Conservation (phyloP, 768 basidiomycete species). For the Daedalea quercina region DNA sequence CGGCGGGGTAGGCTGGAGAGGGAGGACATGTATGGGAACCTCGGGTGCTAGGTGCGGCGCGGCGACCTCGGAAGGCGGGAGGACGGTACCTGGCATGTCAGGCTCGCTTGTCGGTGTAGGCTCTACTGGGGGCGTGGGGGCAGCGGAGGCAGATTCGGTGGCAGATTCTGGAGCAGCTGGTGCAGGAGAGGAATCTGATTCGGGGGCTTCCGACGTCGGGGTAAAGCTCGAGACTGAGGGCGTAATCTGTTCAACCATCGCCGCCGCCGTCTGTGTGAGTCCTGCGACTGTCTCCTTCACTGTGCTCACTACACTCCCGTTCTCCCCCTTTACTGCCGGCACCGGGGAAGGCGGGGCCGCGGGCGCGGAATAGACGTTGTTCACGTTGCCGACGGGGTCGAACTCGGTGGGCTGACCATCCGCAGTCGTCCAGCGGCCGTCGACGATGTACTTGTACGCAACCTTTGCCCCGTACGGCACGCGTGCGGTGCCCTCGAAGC, state of each 20-base stretch:
- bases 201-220: constrained; percentile 9
- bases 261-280: constrained; percentile 13
- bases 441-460: constrained; percentile 76
- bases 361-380: constrained; percentile 60
- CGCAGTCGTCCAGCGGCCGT: constrained; percentile 56
- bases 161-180: neutral
- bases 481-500: constrained; percentile 43
- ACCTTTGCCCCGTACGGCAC: constrained; percentile 61
- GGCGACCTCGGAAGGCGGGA: constrained; percentile 5
- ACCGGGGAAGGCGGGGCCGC: constrained; percentile 24
- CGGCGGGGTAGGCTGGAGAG: neutral
- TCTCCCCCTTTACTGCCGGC: neutral
- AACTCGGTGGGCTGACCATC: constrained; percentile 51
- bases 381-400: constrained; percentile 59
- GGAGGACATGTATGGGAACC: neutral
- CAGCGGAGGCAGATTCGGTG: constrained; percentile 2
- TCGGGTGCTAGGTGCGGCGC: constrained; percentile 6
- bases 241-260: constrained; percentile 17
- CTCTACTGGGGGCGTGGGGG: neutral
- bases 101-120: neutral
- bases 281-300: constrained; percentile 8
- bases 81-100: constrained; percentile 3
- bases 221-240: constrained; percentile 15
- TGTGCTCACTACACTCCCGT: neutral
- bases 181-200: constrained; percentile 4